Percentiles rank a stretch among this genome's conserved stretches.
Conservation (phyloP, 257 asterid species). For the Nicotiana knightiana region DNA sequence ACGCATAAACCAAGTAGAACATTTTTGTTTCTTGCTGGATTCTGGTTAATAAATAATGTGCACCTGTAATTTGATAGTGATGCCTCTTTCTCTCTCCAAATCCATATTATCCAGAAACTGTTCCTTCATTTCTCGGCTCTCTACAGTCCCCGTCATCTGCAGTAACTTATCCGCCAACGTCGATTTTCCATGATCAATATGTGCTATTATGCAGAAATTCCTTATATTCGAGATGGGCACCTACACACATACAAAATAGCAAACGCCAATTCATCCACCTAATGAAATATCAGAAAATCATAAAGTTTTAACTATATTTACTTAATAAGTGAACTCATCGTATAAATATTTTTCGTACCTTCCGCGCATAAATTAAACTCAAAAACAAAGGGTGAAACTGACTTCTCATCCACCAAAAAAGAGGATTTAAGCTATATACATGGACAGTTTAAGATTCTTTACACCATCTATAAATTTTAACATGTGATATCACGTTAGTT, state of each 20-base stretch:
- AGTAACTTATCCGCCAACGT: conserved; percentile 93
- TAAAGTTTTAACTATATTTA: too few relatives aligned
- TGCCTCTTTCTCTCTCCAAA: conserved; percentile 99
- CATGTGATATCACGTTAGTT: neutral
- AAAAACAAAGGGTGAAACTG: too few relatives aligned
- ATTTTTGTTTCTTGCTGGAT: neutral
- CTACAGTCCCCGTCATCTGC: conserved; percentile 94
- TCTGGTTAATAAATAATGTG: neutral
- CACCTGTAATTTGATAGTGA: conserved; percentile 96
- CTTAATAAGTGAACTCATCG: too few relatives aligned
- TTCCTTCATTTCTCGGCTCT: conserved; percentile 90
- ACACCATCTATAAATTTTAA: neutral
- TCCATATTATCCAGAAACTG: conserved; percentile 99
- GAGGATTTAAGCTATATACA: neutral
- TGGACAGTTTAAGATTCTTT: neutral
- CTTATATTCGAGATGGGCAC: conserved; percentile 77
- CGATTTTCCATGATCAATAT: conserved; percentile 95
- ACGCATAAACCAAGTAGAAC: neutral
- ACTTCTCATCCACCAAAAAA: too few relatives aligned
- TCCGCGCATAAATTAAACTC: too few relatives aligned
- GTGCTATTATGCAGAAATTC: conserved; percentile 91
- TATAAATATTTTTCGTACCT: too few relatives aligned
- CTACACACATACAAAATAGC: conserved; percentile 26
- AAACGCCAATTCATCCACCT: neutral
- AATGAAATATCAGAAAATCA: neutral